Evolutionary conservation across 2,329 filamentous ascomycete species (phyloP), one percentile per base, ranked within the genome.

Genomic region (Shiraia sp.): DNA sequence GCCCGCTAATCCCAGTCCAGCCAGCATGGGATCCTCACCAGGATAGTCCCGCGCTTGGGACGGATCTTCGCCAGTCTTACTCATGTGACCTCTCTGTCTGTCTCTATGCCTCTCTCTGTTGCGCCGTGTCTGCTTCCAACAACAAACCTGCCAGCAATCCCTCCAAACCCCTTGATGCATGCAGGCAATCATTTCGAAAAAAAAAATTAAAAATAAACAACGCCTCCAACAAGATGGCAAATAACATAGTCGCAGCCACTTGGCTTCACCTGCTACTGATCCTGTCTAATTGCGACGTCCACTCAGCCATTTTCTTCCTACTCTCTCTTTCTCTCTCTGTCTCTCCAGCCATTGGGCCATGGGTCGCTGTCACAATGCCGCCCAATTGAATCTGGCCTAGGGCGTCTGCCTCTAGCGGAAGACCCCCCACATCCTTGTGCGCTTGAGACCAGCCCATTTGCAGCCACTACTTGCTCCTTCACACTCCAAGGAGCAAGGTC

Each of bases 361-460:
- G n/a, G 24, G 27, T 28, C 30, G 51, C 24, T 39, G 32, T 45
- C 32, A 33, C 33, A 23, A 43, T 40, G 32, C 39, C 31, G 36
- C 33, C 59, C 61, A 64, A 61, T 64, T 38, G 45, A 33, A 50
- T 44, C 52, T 53, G 51, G 41, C 57, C 55, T 43, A 31, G 53
- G 19, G 56, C 58, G 47, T 54, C 49, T 58, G 49, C 53, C 45
- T 55, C 46, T 47, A 50, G 39, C 16, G 41, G 38, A 38, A 40
- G 42, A 47, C 55, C 59, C 63, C 63, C 61, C 61, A 65, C 63
- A 62, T 57, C 47, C 46, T 34, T 42, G 44, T 53, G 51, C 52
- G 58, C 59, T 53, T 61, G 57, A 65, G 55, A 61, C 59, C 49
- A 46, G 48, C 46, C 50, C 53, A 51, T 56, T 22, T 51, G 48